These are phyloP conservation scores for Aureoboletus auriporus DNA, from an alignment of 768 basidiomycete genomes.

Conservation along the genomic window DNA sequence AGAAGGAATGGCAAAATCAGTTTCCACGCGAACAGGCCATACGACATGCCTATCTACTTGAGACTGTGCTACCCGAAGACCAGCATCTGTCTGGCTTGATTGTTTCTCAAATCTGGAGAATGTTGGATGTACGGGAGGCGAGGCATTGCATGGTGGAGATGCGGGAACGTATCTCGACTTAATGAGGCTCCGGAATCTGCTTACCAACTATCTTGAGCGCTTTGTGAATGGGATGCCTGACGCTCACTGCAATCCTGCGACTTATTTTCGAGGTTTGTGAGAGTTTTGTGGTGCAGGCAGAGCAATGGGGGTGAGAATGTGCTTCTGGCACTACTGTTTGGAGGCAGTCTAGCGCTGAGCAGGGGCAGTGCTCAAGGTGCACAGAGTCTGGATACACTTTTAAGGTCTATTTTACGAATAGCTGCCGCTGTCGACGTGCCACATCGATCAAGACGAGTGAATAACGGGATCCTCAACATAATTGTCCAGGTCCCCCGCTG, in stretches of 20 bases:
- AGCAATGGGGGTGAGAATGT: conserved; percentile 93
- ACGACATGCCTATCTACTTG: conserved; percentile 62
- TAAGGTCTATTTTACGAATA: conserved; percentile 82
- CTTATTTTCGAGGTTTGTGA: conserved; percentile 82
- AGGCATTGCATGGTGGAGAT: conserved; percentile 10
- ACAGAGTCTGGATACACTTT: conserved; percentile 61
- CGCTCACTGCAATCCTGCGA: conserved; percentile 58
- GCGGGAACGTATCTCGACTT: conserved; percentile 62
- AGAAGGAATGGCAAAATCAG: conserved; percentile 74
- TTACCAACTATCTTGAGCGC: conserved; percentile 76
- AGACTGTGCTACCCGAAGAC: conserved; percentile 68
- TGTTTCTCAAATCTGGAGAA: conserved; percentile 62
- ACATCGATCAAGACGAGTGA: no score
- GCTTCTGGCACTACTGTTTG: conserved; percentile 76
- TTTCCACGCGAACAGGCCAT: conserved; percentile 64
- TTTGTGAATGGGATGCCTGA: conserved; percentile 76
- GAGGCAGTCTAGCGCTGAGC: conserved; percentile 66
- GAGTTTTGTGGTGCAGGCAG: conserved; percentile 81
- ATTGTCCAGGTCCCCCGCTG: conserved; percentile 97
- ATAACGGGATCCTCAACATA: conserved; percentile 97
- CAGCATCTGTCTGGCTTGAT: conserved; percentile 72
- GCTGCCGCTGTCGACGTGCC: conserved; percentile 70
- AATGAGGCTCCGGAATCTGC: conserved; percentile 77
- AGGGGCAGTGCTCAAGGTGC: background rate
- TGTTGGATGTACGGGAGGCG: conserved; percentile 8